Conservation (phyloP, 305 asterid genomes). For the Coffea humblotiana region DNA sequence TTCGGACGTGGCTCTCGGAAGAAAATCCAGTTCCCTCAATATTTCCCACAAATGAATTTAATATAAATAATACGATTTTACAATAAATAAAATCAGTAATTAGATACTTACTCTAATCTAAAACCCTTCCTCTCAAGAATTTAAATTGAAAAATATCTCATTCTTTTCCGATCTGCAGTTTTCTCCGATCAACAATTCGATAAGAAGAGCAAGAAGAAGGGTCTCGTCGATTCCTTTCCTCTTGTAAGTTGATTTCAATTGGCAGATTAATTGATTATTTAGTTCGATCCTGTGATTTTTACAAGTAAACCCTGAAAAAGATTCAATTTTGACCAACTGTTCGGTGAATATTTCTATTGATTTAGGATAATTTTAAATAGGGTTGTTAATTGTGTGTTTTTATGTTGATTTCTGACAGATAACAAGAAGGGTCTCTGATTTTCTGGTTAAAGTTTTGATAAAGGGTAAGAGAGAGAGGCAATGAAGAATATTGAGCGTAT, state of each 20-base stretch:
- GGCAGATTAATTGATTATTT: neutral
- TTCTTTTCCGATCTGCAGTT: constrained; percentile 8
- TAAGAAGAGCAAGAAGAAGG: neutral
- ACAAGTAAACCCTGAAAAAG: neutral
- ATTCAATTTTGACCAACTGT: neutral
- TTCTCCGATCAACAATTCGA: neutral
- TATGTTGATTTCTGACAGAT: neutral
- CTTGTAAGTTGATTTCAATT: constrained; percentile 8
- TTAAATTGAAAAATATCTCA: neutral
- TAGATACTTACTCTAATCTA: neutral
- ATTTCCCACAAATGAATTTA: too few species aligned
- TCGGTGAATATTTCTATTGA: neutral
- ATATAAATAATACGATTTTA: too few species aligned
- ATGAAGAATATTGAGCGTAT: constrained; percentile 79
- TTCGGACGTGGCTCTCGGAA: too few species aligned
- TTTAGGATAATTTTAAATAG: neutral
- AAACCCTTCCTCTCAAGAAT: constrained; percentile 1
- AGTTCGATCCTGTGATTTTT: constrained; percentile 9
- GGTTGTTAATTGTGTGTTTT: neutral
- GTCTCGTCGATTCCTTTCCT: neutral
- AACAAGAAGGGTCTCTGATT: constrained; percentile 1
- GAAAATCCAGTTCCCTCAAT: too few species aligned
- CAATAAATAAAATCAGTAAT: too few species aligned
- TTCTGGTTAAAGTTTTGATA: neutral
- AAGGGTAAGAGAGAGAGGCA: neutral